Base-by-base conservation (phyloP, 2,329 filamentous ascomycete species). In the Claviceps sp. region DNA sequence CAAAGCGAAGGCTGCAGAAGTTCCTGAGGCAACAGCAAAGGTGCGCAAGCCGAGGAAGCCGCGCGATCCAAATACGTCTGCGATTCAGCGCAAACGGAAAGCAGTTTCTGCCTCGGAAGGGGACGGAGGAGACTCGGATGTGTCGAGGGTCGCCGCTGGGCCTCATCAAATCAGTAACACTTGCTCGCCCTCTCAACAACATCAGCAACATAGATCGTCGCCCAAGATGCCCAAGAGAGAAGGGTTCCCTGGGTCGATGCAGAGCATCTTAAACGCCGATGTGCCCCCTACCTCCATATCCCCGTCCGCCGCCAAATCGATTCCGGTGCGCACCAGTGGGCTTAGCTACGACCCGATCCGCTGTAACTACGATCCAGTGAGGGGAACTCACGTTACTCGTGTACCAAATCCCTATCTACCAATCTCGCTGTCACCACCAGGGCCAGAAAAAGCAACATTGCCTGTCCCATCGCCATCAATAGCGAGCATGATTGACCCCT, bases 311-410 rank as follows among this genome's bases (percentile, higher is more conserved):
- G 74, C 52, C 70, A 56, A 66, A 55, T 54, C 70, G 44, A 62
- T 70, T 17, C 72, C 74, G 8, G 69, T 74, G 47, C 73, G 84
- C 48, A 82, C 83, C 14, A 86, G 85, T 61, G 85, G 88, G 44
- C 86, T 88, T 61, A 88, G 85, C 60, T 96, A 93, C 68, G 90
- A 96, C 65, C 90, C 90, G 0, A 89, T 95, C 56, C 80, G 90
- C 46, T 87, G 85, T n/a, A 82, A 77, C 56, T 83, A 82, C 58
- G 80, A 83, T 58, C 79, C 79, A 1, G 73, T 82, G 47, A 71
- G 79, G 43, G 80, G 79, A 61, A 86, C 79, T 2, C 79, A 83
- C 63, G 60, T 78, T 45, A 60, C 74, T 57, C 70, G 76, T 64
- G 67, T 77, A 67, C 62, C 74, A 56, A 68, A 77, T 66, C 62